A percentile compares a stretch with the other conserved stretches of the same genome.
phyloP scores from a whole-genome alignment of 163 green algal genomes.

The Volvox carteri region DNA sequence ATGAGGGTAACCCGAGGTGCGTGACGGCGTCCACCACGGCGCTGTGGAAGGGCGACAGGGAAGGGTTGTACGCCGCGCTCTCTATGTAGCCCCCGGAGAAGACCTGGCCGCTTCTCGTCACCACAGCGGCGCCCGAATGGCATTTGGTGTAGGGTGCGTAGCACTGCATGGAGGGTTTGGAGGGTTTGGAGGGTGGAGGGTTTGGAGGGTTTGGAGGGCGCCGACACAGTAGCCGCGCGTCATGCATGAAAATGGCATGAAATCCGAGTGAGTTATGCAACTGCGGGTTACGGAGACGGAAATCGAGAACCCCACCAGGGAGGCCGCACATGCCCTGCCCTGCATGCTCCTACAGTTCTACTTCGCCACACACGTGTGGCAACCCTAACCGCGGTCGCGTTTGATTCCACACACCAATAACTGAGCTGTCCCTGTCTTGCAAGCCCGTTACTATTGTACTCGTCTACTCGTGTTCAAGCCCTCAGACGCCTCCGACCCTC shows the following conservation, averaged over 20 bases:
- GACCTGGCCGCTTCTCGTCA: constrained; percentile 69
- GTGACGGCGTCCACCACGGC: constrained; percentile 82
- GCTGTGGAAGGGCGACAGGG: constrained; percentile 89
- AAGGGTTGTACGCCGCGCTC: constrained; percentile 96
- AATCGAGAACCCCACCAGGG: background rate
- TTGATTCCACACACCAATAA: background rate
- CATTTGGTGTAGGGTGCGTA: constrained; percentile 94
- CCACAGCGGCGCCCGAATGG: constrained; percentile 85
- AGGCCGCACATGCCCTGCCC: background rate
- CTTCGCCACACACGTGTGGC: too few species aligned
- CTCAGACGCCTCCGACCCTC: background rate
- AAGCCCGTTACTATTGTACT: background rate
- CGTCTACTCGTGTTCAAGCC: background rate
- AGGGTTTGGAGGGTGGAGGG: background rate
- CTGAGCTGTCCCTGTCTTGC: background rate
- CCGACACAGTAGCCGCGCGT: background rate
- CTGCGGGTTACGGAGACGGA: background rate
- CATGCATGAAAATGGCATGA: background rate
- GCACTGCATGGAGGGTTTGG: constrained; percentile 56
- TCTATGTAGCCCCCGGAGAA: constrained; percentile 90
- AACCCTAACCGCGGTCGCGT: background rate
- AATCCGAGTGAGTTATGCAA: background rate
- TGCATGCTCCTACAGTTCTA: background rate
- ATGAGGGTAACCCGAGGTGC: constrained; percentile 54
- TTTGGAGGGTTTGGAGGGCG: background rate